Conservation (phyloP, 2,329 filamentous ascomycete species). For the Hymenoscyphus salicellus region DNA sequence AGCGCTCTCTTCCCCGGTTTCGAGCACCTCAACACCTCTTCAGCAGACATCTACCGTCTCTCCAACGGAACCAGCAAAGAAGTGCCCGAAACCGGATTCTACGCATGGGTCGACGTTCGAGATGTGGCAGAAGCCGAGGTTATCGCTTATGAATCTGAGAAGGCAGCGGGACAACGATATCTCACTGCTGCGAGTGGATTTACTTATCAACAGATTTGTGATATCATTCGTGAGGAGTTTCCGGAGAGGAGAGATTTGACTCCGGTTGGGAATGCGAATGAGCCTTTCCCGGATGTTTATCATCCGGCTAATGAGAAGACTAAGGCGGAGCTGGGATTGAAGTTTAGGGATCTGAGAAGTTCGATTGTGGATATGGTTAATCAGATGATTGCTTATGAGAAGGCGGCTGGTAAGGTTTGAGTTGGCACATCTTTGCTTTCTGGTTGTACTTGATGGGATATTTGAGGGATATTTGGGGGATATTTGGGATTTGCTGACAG, state of each 20-base stretch:
- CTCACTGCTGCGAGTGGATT: constrained; percentile 58
- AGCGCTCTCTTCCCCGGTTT: constrained; percentile 59
- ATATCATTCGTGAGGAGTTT: constrained; percentile 53
- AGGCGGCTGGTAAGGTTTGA: constrained; percentile 18
- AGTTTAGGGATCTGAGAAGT: constrained; percentile 25
- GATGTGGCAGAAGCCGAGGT: constrained; percentile 63
- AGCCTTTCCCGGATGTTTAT: constrained; percentile 22
- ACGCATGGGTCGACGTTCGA: constrained; percentile 54
- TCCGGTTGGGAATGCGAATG: constrained; percentile 37
- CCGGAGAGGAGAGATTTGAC: constrained; percentile 49
- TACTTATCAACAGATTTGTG: constrained; percentile 55
- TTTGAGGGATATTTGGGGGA: too few species aligned
- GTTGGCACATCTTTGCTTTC: not conserved
- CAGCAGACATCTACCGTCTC: constrained; percentile 63
- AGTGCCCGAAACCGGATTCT: constrained; percentile 48
- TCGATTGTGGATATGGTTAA: constrained; percentile 27
- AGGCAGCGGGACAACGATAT: constrained; percentile 59
- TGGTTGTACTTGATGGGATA: not conserved
- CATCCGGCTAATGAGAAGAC: constrained; percentile 26
- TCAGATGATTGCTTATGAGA: constrained; percentile 28
- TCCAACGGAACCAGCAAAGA: constrained; percentile 57
- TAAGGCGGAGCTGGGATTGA: constrained; percentile 26
- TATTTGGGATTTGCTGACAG: not conserved
- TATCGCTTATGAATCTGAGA: constrained; percentile 51
- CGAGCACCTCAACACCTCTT: constrained; percentile 66